Evolutionary conservation across 768 basidiomycete species (phyloP).

Genomic region (Mycena rosella): DNA sequence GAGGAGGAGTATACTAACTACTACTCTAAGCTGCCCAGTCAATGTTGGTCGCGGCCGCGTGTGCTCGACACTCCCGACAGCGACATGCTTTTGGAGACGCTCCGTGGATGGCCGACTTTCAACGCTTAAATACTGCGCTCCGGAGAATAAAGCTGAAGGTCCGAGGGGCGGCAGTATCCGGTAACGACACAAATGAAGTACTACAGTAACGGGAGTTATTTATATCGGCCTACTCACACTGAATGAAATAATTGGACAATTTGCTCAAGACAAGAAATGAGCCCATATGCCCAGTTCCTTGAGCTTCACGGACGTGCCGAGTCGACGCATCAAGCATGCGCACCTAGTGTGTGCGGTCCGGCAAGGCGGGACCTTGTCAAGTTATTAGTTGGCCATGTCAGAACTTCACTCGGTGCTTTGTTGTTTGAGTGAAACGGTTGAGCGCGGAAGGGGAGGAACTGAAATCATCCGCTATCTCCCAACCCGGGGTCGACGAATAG

Average conservation of each 20-base stretch:
- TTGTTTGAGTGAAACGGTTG: too few relatives aligned
- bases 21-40: not conserved
- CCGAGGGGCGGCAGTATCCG: not conserved
- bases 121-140: constrained; percentile 1
- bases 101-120: constrained; percentile 3
- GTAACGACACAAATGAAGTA: constrained; percentile 1
- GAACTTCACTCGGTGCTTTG: too few relatives aligned
- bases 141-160: not conserved
- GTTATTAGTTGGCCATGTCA: too few relatives aligned
- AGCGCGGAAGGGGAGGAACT: too few relatives aligned
- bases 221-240: constrained; percentile 1
- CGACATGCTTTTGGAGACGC: constrained; percentile 2
- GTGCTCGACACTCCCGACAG: constrained; percentile 4
- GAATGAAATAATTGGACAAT: constrained; percentile 5
- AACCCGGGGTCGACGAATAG: too few relatives aligned
- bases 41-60: not conserved
- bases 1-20: not conserved
- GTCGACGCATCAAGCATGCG: constrained; percentile 2
- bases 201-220: not conserved
- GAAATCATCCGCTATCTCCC: too few relatives aligned
- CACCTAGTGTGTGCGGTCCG: not conserved
- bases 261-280: constrained; percentile 4
- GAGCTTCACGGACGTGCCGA: not conserved
- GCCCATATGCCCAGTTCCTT: not conserved
- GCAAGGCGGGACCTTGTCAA: too few relatives aligned